These are phyloP conservation scores for Aspergillus eucalypticola DNA, from an alignment of 2,329 filamentous ascomycete genomes.

Conservation along the genomic window DNA sequence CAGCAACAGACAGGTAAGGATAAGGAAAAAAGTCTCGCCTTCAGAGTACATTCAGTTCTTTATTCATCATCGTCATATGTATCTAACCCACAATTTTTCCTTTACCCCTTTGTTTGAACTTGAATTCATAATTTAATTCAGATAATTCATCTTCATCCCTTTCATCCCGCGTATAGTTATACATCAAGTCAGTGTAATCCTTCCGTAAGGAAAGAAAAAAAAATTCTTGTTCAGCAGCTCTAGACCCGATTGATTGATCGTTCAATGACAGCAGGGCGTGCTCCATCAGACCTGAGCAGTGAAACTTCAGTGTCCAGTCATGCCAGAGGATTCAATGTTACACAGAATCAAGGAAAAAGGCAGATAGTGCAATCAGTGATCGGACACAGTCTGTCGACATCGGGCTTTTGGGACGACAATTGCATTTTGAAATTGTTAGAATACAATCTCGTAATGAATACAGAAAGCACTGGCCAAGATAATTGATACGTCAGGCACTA, in stretches of 20 bases:
- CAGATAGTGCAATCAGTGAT: neutral
- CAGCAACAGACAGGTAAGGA: constrained; percentile 8
- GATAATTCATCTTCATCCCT: neutral
- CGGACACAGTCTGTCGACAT: neutral
- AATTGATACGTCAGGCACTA: neutral
- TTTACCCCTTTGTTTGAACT: neutral
- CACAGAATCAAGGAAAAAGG: neutral
- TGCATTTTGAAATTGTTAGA: neutral
- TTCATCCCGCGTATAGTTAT: neutral
- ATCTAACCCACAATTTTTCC: no score
- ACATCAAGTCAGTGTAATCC: neutral
- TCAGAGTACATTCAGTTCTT: neutral
- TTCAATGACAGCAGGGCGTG: neutral
- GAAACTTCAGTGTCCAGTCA: neutral
- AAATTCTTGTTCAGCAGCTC: neutral
- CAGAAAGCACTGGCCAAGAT: neutral
- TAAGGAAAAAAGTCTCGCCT: neutral
- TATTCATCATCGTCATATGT: neutral
- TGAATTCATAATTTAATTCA: neutral
- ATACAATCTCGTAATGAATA: neutral
- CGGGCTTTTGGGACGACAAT: neutral
- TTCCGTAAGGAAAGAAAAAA: neutral
- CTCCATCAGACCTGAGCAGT: neutral
- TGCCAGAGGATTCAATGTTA: neutral
- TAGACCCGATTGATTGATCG: no score